Percentiles rank a stretch among this genome's conserved stretches.
These are phyloP conservation scores for Prunus mongolica DNA, from an alignment of 306 rosid genomes.

Conservation along the genomic window DNA sequence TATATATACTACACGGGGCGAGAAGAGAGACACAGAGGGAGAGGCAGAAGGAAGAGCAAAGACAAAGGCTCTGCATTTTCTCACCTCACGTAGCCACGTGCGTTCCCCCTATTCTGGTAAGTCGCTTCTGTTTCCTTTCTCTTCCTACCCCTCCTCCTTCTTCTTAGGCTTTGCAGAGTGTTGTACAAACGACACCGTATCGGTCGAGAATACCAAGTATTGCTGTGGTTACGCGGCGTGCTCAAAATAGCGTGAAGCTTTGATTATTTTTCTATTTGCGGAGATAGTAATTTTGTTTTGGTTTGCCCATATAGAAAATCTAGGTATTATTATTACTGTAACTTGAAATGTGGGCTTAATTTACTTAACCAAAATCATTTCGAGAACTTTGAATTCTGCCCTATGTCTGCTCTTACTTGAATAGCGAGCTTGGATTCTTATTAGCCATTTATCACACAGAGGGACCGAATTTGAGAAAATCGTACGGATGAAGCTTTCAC, in stretches of 20 bases:
- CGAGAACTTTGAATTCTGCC: background rate
- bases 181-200: background rate
- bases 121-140: background rate
- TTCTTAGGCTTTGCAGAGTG: background rate
- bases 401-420: background rate
- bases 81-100: background rate
- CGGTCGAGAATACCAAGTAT: background rate
- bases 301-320: background rate
- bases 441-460: background rate
- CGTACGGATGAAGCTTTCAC: background rate
- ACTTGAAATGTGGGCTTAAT: background rate
- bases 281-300: background rate
- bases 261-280: background rate
- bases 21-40: background rate
- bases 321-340: background rate
- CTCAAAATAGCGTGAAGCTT: background rate
- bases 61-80: background rate
- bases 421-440: background rate
- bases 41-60: background rate
- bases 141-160: too few species aligned
- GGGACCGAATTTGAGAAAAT: background rate
- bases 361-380: background rate
- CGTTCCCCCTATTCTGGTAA: background rate
- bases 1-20: background rate
- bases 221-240: background rate